Percentiles rank a stretch among this genome's conserved stretches.
These are phyloP conservation scores for Scenedesmus sp. DNA, from an alignment of 163 green algal species.

Conservation along the genomic window DNA sequence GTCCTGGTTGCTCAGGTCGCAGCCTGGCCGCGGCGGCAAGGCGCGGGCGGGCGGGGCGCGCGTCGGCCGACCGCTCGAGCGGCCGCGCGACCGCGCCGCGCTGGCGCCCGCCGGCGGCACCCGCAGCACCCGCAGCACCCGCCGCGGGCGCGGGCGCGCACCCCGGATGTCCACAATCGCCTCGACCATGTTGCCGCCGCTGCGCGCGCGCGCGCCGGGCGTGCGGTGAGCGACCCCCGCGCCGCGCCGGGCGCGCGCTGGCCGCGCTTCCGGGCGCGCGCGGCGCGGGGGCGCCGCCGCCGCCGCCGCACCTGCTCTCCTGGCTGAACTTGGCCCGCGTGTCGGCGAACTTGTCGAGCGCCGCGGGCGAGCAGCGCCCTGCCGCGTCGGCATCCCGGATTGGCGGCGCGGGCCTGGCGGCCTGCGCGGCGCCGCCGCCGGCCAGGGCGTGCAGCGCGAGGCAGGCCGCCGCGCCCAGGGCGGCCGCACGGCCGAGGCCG, in stretches of 20 bases:
- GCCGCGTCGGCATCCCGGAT: conserved; percentile 23
- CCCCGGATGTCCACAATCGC: conserved; percentile 60
- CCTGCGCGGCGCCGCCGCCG: background rate
- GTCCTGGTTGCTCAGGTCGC: conserved; percentile 51
- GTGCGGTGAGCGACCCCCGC: too few species aligned
- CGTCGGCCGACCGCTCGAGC: background rate
- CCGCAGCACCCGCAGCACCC: background rate
- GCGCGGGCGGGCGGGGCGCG: background rate
- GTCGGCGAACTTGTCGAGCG: conserved; percentile 38
- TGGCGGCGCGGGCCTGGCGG: conserved; percentile 3
- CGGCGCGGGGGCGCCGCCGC: too few species aligned
- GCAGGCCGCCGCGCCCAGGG: background rate
- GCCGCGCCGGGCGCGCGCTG: too few species aligned
- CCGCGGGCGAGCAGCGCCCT: conserved; percentile 5
- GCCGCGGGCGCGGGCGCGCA: background rate
- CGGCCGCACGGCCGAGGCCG: background rate
- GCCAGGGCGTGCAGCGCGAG: background rate
- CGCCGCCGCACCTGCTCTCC: too few species aligned
- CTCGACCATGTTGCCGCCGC: conserved; percentile 61
- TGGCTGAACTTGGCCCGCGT: conserved; percentile 33
- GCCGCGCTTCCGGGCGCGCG: too few species aligned
- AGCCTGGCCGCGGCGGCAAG: conserved; percentile 5
- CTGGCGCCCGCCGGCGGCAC: background rate
- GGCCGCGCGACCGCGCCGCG: background rate
- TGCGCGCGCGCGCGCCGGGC: too few species aligned